Base-by-base conservation (phyloP, 2,329 filamentous ascomycete species). In the Zasmidium angulare region DNA sequence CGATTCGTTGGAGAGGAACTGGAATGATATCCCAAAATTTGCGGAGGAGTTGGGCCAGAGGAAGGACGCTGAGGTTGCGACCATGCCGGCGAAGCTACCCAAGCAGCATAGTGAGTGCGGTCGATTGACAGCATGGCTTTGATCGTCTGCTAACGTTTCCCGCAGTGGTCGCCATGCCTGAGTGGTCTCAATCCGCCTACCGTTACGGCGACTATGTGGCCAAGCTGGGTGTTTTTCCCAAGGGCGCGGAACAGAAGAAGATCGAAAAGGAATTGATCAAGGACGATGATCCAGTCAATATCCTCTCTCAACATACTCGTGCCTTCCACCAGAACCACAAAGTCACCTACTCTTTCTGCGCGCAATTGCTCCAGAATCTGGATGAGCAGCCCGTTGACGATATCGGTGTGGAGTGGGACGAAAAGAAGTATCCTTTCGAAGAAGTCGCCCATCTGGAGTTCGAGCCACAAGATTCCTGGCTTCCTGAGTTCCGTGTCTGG, bases 401-500 rank as follows among this genome's bases (percentile, higher is more conserved):
- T 59, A 69, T 73, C 48, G 71, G 71, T 2, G 59, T 73, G 23
- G 64, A 66, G 22, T 74, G 71, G 71, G 69, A 73, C 43, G 62
- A 62, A 23, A 66, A 66, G 53, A 74, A 72, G 60, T 73, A 72
- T 23, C 71, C 71, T 6, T 72, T 69, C 57, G 63, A 71, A 57
- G 66, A 72, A 43, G 62, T 74, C 23, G 71, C 68, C 1, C 73
- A 71, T 6, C 59, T 77, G 10, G 75, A 77, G 47, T 77, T 77
- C 53, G 71, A 74, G 49, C 72, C 72, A 9, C 75, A 77, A 63
- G 75, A 77, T 52, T 68, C 63, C 12, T 77, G 73, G 74, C 54
- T 76, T n/a, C 74, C 74, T 1, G 74, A 74, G 61, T 76, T 77
- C 63, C 62, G 75, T 31, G 70, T 72, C 1, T 76, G 73, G 73